These are phyloP conservation scores for Baorangia bicolor DNA, from an alignment of 768 basidiomycete species.

Conservation along the genomic window DNA sequence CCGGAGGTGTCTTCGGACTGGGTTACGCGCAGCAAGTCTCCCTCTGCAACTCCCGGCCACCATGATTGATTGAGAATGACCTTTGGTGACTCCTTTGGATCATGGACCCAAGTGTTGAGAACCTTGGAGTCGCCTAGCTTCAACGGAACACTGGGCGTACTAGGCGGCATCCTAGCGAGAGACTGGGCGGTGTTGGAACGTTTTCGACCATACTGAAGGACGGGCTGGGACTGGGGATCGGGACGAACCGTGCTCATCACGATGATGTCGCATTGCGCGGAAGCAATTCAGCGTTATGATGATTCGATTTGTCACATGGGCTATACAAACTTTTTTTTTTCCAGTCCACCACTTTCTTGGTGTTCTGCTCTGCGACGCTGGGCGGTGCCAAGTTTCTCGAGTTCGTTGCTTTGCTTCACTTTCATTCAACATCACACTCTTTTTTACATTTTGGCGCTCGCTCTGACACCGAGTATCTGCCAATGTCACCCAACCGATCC, in stretches of 20 bases:
- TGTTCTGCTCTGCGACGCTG: slow-evolving; percentile 16
- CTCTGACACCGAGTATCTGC: background rate
- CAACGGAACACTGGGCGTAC: slow-evolving; percentile 37
- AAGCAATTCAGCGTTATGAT: background rate
- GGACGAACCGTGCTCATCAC: slow-evolving; percentile 60
- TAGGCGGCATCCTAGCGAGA: slow-evolving; percentile 46
- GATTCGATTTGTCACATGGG: background rate
- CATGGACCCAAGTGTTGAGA: slow-evolving; percentile 75
- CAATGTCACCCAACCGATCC: slow-evolving; percentile 14
- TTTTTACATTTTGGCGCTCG: slow-evolving; percentile 7
- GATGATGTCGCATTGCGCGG: background rate
- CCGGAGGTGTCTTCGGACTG: slow-evolving; percentile 41
- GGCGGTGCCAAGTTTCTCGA: slow-evolving; percentile 2
- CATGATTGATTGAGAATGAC: slow-evolving; percentile 71
- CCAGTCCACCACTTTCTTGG: slow-evolving; percentile 3
- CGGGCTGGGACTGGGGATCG: slow-evolving; percentile 52
- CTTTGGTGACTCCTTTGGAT: slow-evolving; percentile 54
- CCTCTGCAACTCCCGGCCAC: slow-evolving; percentile 79
- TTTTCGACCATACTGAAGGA: slow-evolving; percentile 52
- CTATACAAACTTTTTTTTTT: background rate
- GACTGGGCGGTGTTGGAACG: slow-evolving; percentile 79
- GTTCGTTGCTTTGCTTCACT: background rate
- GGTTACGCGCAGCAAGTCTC: slow-evolving; percentile 66
- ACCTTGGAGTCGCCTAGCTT: slow-evolving; percentile 61
- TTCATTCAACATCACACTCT: slow-evolving; percentile 26